Evolutionary conservation across 2,329 filamentous ascomycete species (phyloP).

Genomic region (Helicocarpus griseus): DNA sequence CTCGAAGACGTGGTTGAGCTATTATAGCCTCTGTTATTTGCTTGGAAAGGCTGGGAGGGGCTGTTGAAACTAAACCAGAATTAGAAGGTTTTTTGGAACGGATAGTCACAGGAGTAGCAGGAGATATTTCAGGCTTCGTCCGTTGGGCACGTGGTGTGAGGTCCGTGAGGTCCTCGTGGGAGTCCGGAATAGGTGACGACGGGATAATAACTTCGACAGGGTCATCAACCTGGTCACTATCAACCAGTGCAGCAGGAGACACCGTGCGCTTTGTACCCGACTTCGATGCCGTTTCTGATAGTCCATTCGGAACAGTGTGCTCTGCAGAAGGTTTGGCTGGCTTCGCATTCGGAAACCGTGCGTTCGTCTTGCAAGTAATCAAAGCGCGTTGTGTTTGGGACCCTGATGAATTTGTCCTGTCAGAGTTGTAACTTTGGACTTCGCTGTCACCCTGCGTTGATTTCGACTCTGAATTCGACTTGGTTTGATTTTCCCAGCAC

Average conservation of each 20-base stretch:
- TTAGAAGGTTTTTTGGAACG: not conserved
- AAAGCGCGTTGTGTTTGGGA: not conserved
- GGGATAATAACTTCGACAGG: not conserved
- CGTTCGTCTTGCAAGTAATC: not conserved
- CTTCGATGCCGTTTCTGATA: not conserved
- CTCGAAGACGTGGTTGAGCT: conserved; percentile 24
- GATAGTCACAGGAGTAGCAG: conserved; percentile 15
- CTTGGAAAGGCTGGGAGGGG: conserved; percentile 32
- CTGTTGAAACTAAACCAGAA: conserved; percentile 6
- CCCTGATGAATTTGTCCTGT: not conserved
- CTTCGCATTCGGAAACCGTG: not conserved
- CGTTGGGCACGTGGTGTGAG: not conserved
- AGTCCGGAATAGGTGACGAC: not conserved
- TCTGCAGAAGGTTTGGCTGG: not conserved
- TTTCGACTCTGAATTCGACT: conserved; percentile 8
- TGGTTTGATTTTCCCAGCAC: conserved; percentile 58
- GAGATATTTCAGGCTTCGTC: not conserved
- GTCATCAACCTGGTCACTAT: not conserved
- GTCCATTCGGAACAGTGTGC: not conserved
- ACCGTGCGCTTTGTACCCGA: not conserved
- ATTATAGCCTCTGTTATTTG: conserved; percentile 42
- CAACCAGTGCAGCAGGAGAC: not conserved
- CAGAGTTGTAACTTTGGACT: conserved; percentile 2
- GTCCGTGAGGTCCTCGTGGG: not conserved
- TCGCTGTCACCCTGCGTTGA: conserved; percentile 5